phyloP scores from a whole-genome alignment of 2,329 filamentous ascomycete genomes.

The Orbilia ellipsospora region DNA sequence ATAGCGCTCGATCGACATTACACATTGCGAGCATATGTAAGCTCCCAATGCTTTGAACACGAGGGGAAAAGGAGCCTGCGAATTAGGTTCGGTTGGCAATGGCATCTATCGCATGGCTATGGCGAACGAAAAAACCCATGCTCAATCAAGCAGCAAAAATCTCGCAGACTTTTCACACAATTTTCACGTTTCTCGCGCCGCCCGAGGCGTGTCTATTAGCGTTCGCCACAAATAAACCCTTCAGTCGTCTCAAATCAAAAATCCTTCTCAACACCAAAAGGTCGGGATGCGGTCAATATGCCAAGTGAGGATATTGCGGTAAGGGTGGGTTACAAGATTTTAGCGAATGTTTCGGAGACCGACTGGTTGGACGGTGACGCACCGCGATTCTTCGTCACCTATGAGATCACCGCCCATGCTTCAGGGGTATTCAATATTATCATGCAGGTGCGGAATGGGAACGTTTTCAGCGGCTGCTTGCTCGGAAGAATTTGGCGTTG shows the following conservation, averaged over 20 bases:
- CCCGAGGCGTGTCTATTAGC: constrained; percentile 4
- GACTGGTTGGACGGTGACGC: constrained; percentile 36
- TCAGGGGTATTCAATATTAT: constrained; percentile 8
- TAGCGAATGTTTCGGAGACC: constrained; percentile 44
- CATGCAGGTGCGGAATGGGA: constrained; percentile 23
- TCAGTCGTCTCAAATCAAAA: constrained; percentile 29
- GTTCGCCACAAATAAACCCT: constrained; percentile 44
- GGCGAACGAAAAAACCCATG: background rate
- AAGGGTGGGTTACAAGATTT: constrained; percentile 51
- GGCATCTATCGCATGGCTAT: constrained; percentile 23
- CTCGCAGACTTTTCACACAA: constrained; percentile 16
- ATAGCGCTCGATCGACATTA: constrained; percentile 24
- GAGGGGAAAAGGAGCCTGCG: background rate
- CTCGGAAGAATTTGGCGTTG: constrained; percentile 45
- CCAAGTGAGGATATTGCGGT: constrained; percentile 32
- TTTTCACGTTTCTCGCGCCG: constrained; percentile 29
- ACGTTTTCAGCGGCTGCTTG: constrained; percentile 45
- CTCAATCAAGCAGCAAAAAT: background rate
- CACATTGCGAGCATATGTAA: constrained; percentile 13
- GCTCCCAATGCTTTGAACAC: background rate
- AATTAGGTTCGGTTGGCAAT: constrained; percentile 22
- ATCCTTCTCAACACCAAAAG: constrained; percentile 23
- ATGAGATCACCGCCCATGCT: constrained; percentile 42
- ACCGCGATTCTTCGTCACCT: constrained; percentile 13
- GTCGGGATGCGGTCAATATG: constrained; percentile 9